phyloP scores from a whole-genome alignment of 345 rosid species.

The Eucalyptus marginata region DNA sequence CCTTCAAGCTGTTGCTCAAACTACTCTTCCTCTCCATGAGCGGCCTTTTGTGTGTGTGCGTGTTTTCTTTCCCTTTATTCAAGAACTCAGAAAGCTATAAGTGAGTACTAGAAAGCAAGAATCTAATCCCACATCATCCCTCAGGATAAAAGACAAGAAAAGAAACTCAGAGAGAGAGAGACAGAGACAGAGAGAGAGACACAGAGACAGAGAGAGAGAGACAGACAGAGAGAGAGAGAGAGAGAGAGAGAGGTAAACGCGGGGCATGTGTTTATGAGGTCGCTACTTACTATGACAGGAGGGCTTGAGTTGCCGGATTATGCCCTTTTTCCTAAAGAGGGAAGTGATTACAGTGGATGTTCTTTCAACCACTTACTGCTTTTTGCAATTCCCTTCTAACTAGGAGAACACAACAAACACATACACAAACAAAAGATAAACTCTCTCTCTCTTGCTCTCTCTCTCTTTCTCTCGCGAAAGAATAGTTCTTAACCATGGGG shows the following conservation, averaged over 20 bases:
- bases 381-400: neutral
- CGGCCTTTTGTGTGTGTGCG: neutral
- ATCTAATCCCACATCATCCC: neutral
- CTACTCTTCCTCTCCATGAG: constrained; percentile 35
- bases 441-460: neutral
- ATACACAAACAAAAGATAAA: neutral
- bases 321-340: neutral
- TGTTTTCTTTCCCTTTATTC: neutral
- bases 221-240: neutral
- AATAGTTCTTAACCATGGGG: neutral
- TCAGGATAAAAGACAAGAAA: neutral
- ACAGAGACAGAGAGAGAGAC: neutral
- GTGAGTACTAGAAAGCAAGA: neutral
- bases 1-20: constrained; percentile 30
- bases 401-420: neutral
- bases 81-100: neutral
- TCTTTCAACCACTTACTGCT: neutral
- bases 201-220: neutral
- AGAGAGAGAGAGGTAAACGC: neutral
- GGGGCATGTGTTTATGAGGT: neutral
- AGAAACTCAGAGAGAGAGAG: neutral
- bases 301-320: neutral
- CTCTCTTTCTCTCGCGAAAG: neutral
- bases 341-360: neutral
- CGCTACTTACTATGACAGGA: neutral